Conservation (phyloP, 2,329 filamentous ascomycete genomes). For the Exophiala sp. region DNA sequence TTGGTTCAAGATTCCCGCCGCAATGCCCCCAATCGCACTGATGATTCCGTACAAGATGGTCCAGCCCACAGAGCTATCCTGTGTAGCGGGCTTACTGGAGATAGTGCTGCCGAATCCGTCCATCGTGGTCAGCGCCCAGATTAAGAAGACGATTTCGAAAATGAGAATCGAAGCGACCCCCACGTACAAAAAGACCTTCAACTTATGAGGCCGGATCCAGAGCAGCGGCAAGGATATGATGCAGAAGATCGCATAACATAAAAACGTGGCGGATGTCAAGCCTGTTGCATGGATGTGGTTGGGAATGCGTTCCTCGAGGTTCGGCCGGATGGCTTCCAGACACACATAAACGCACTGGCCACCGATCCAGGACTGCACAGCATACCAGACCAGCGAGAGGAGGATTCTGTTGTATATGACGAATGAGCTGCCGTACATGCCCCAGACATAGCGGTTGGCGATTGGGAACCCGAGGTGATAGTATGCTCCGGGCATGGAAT, state of each 20-base stretch:
- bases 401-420: slow-evolving; percentile 76
- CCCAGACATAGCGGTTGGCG: slow-evolving; percentile 68
- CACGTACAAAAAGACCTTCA: slow-evolving; percentile 43
- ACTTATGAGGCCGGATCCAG: slow-evolving; percentile 44
- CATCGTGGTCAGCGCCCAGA: slow-evolving; percentile 37
- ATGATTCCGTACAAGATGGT: slow-evolving; percentile 35
- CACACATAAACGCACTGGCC: slow-evolving; percentile 52
- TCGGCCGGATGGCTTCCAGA: slow-evolving; percentile 46
- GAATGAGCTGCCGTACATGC: slow-evolving; percentile 85
- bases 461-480: slow-evolving; percentile 92
- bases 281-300: slow-evolving; percentile 35
- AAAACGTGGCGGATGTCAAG: slow-evolving; percentile 43
- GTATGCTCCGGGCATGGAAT: slow-evolving; percentile 76
- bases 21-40: slow-evolving; percentile 43
- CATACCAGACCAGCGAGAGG: slow-evolving; percentile 62
- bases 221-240: slow-evolving; percentile 44
- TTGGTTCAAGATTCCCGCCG: slow-evolving; percentile 46
- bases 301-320: slow-evolving; percentile 41
- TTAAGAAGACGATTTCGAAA: slow-evolving; percentile 38
- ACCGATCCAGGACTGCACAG: slow-evolving; percentile 49
- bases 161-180: slow-evolving; percentile 40
- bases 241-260: slow-evolving; percentile 46
- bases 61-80: slow-evolving; percentile 21
- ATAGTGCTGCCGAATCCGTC: slow-evolving; percentile 32
- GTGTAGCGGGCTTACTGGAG: slow-evolving; percentile 10